Percentiles rank a stretch among this genome's conserved stretches.
Evolutionary conservation across 1,284 basidiomycete genomes (phyloP).

Genomic region (Waitea zeae): DNA sequence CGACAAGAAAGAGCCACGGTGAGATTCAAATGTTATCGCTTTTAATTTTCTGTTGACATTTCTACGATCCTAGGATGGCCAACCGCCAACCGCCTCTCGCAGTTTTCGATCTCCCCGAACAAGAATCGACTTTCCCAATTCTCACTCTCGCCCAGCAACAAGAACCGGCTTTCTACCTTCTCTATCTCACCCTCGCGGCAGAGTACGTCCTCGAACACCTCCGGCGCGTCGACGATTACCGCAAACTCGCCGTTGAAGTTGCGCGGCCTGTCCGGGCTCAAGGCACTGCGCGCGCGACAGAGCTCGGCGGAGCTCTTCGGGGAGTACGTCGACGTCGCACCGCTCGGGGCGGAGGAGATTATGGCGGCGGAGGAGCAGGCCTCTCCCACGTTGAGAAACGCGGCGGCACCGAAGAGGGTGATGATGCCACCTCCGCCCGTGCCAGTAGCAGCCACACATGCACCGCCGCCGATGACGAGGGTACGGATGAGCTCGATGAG

Average conservation of each 20-base stretch:
- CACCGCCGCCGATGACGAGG: constrained; percentile 5
- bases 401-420: too few species aligned
- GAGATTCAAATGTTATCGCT: too few species aligned
- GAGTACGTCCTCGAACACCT: neutral
- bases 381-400: too few species aligned
- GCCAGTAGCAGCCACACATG: neutral
- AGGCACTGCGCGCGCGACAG: neutral
- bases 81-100: neutral
- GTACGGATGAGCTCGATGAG: constrained; percentile 6
- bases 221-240: neutral
- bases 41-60: too few species aligned
- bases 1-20: constrained; percentile 28
- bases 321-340: neutral
- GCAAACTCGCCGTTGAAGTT: neutral
- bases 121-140: neutral
- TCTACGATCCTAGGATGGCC: too few species aligned
- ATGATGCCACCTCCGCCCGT: too few species aligned
- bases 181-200: too few species aligned
- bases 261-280: neutral
- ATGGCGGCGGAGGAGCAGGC: too few species aligned
- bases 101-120: neutral
- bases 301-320: neutral
- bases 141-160: neutral
- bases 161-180: neutral
- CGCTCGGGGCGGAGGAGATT: too few species aligned